phyloP scores from a whole-genome alignment of 805 yeast species.

The Barnettozyma pratensis region DNA sequence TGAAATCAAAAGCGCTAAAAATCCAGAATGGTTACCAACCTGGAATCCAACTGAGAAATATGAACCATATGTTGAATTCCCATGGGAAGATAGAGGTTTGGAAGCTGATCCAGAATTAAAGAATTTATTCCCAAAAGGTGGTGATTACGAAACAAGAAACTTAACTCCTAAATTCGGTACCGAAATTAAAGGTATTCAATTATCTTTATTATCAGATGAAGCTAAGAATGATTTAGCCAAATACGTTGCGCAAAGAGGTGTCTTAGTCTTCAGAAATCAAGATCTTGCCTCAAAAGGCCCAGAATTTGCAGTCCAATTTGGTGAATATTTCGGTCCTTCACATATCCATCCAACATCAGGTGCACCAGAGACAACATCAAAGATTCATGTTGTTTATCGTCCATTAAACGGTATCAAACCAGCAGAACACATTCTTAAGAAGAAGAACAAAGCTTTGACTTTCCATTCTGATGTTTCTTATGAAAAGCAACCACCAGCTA shows the following conservation, averaged over 20 bases:
- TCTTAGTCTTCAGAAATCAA: constrained; percentile 60
- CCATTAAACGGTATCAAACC: constrained; percentile 1
- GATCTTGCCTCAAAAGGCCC: constrained; percentile 56
- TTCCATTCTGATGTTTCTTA: constrained; percentile 68
- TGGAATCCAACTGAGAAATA: constrained; percentile 6
- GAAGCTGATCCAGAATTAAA: constrained; percentile 3
- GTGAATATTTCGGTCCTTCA: constrained; percentile 60
- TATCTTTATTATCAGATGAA: constrained; percentile 43
- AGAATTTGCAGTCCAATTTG: constrained; percentile 43
- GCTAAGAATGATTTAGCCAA: constrained; percentile 69
- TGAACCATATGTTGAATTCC: constrained; percentile 2
- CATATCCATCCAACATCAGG: constrained; percentile 76
- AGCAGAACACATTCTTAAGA: background rate
- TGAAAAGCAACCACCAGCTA: constrained; percentile 62
- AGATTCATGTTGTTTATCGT: constrained; percentile 53
- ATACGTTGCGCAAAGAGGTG: constrained; percentile 63
- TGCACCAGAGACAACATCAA: constrained; percentile 50
- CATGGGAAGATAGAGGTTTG: constrained; percentile 1
- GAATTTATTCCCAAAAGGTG: constrained; percentile 4
- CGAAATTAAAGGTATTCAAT: constrained; percentile 56
- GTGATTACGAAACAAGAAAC: background rate
- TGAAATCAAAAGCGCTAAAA: constrained; percentile 1
- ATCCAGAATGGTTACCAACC: constrained; percentile 5
- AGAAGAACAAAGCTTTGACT: background rate
- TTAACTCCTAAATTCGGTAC: constrained; percentile 22